phyloP scores from a whole-genome alignment of 345 rosid genomes.

The Corchorus olitorius region DNA sequence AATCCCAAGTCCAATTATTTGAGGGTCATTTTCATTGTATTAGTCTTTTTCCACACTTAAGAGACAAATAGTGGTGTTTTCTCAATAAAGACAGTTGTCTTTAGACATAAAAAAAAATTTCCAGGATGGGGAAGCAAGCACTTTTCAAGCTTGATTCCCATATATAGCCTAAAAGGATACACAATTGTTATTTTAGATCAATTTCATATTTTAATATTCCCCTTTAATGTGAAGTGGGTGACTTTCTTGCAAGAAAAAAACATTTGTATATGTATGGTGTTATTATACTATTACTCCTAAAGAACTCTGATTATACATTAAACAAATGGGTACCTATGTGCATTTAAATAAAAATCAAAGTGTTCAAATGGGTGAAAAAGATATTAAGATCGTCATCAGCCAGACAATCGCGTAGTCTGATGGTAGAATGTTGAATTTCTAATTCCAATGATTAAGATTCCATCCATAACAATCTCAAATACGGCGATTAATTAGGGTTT shows the following conservation, averaged over 20 bases:
- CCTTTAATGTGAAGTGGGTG: conserved; percentile 25
- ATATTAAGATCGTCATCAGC: no score
- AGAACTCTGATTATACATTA: neutral
- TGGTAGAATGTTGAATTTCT: no score
- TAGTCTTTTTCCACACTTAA: conserved; percentile 18
- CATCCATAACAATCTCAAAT: no score
- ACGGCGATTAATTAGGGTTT: neutral
- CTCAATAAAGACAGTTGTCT: conserved; percentile 43
- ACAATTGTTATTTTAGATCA: neutral
- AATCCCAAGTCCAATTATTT: conserved; percentile 19
- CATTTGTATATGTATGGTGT: no score
- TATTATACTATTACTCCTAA: neutral
- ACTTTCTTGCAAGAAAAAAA: neutral
- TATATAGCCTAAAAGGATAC: neutral
- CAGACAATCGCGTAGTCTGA: no score
- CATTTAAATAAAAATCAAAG: neutral
- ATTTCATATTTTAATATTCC: conserved; percentile 16
- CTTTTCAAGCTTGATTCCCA: conserved; percentile 20
- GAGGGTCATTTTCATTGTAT: conserved; percentile 24
- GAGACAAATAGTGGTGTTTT: conserved; percentile 31
- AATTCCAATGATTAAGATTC: no score
- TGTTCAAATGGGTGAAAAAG: neutral
- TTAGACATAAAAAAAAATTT: conserved; percentile 25
- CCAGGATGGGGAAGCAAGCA: conserved; percentile 18
- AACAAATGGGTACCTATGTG: no score